Evolutionary conservation across 768 basidiomycete genomes (phyloP), one percentile per base, ranked within the genome.

Genomic region (Macrolepiota albuminosa): DNA sequence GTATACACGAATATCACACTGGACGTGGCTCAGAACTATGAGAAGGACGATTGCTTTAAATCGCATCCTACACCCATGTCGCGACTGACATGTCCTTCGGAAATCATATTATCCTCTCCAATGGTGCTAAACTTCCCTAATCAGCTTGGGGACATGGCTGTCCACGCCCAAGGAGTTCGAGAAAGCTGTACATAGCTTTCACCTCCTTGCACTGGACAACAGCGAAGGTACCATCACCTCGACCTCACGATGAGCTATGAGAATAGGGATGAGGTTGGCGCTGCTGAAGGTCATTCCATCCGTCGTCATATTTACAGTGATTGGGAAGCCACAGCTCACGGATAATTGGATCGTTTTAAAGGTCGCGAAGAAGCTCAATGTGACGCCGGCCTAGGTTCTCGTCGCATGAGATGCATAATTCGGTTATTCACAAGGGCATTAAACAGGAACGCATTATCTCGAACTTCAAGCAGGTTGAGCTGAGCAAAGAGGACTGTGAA

Each of bases 391-490:
- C 0, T 90, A 95, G 71, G 87, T 95, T 43, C 79, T 95, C 56
- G 75, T 95, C 61, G 89, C 91, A 0, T 95, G 91, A 91, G 88
- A 84, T 13, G 82, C 74, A 39, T 70, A 85, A 85, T 71, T 86
- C 85, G 8, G 88, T 94, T 62, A 91, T 94, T 66, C 93, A 92
- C 18, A 94, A 95, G 81, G 86, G 84, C 57, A 89, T 92, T 31
- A 78, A 86, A 59, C 77, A 87, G 67, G 83, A 76, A 4, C 88
- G 89, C 43, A 87, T 92, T 73, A 69, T 78, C 56, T 86, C 85
- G 61, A 93, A 94, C 78, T 91, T 91, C 77, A 70, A 89, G 74
- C 86, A 92, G 68, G 79, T 92, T 55, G 78, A 80, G 66, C 75
- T 93, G 56, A 79, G 77, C 68, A 67, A 84, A 64, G 86, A 84